A percentile compares a stretch with the other conserved stretches of the same genome.
These are phyloP conservation scores for Lentinula aciculospora DNA, from an alignment of 768 basidiomycete species.

Conservation along the genomic window DNA sequence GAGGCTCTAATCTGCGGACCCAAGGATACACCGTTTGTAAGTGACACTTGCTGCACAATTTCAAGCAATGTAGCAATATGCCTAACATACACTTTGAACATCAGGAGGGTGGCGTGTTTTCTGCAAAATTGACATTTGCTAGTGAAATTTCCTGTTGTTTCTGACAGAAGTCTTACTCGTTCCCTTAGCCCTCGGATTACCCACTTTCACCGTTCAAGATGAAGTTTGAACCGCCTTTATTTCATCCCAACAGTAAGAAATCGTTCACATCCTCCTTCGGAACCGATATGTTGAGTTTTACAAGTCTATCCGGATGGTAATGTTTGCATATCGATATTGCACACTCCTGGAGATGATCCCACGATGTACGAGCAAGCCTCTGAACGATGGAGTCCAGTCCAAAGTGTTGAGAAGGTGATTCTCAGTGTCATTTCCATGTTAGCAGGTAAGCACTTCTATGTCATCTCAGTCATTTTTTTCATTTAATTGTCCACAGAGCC, in stretches of 20 bases:
- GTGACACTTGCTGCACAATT: not conserved
- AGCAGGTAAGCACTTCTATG: conserved; percentile 55
- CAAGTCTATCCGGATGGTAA: conserved; percentile 95
- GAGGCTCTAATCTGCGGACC: conserved; percentile 93
- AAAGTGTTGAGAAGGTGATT: conserved; percentile 95
- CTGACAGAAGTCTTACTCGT: not conserved
- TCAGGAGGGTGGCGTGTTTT: conserved; percentile 93
- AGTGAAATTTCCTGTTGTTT: conserved; percentile 24
- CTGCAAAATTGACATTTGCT: conserved; percentile 89
- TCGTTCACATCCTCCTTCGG: conserved; percentile 10
- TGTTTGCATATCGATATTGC: conserved; percentile 97
- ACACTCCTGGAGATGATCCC: conserved; percentile 89
- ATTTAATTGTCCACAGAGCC: conserved; percentile 53
- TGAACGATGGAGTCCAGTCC: conserved; percentile 98
- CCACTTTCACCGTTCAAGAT: conserved; percentile 99
- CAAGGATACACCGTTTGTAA: conserved; percentile 90
- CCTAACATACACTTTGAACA: not conserved
- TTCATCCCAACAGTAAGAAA: conserved; percentile 93
- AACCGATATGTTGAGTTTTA: conserved; percentile 2
- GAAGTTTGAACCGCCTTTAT: conserved; percentile 95
- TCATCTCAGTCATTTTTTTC: not conserved
- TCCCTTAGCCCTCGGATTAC: conserved; percentile 77
- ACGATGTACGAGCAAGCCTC: conserved; percentile 93
- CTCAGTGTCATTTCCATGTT: conserved; percentile 97
- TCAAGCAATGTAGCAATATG: not conserved